These are phyloP conservation scores for Filobasidium floriforme DNA, from an alignment of 768 basidiomycete species.

Conservation along the genomic window DNA sequence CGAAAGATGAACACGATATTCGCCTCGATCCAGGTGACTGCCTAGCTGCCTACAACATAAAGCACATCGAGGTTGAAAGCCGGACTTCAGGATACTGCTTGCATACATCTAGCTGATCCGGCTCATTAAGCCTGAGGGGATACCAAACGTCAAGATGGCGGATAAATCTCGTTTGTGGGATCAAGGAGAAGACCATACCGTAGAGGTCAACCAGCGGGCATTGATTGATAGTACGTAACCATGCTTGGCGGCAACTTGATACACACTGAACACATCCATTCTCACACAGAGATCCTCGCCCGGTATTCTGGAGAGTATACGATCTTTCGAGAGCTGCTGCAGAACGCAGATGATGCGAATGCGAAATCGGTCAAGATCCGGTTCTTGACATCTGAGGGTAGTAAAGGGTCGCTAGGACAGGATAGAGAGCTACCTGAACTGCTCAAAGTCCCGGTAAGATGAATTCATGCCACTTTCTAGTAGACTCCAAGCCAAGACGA, in stretches of 20 bases:
- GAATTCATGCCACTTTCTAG: not conserved
- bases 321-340: conserved; percentile 74
- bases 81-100: not conserved
- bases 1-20: not conserved
- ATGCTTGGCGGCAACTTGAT: not conserved
- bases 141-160: not conserved
- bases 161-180: conserved; percentile 24
- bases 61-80: not conserved
- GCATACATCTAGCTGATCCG: not conserved
- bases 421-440: conserved; percentile 54
- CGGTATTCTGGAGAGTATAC: conserved; percentile 94
- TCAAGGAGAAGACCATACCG: conserved; percentile 32
- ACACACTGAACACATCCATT: not conserved
- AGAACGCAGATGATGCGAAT: conserved; percentile 58
- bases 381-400: conserved; percentile 60
- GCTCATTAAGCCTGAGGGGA: not conserved
- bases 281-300: conserved; percentile 58
- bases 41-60: too few species aligned
- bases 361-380: conserved; percentile 67
- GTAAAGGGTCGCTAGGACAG: conserved; percentile 43
- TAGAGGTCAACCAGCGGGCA: conserved; percentile 71
- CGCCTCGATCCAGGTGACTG: not conserved
- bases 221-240: not conserved
- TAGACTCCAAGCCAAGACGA: not conserved
- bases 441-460: conserved; percentile 55